Evolutionary conservation across 1,284 basidiomycete genomes (phyloP), one percentile per base, ranked within the genome.

Genomic region (Termitomyces sp.): DNA sequence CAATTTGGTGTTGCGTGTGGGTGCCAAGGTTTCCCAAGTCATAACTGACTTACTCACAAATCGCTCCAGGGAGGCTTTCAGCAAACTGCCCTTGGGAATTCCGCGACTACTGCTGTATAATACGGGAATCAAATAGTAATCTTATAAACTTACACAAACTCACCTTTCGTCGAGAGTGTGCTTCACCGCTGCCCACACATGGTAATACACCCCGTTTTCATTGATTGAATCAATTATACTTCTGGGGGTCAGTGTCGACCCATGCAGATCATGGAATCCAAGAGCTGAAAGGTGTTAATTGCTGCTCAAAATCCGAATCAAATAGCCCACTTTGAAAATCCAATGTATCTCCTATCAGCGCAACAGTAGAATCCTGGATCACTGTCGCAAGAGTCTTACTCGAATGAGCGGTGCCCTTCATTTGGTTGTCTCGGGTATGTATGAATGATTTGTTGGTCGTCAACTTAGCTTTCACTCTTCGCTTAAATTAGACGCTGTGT

Each of bases 121-220:
- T 24, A 13, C 5, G 49, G 16, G 37, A 35, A 24, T 28, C 5
- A 50, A 42, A 41, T n/a, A n/a, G n/a, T 39, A 39, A 41, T 39
- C 6, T 31, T 47, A 14, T 28, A 3, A 26, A 30, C 26, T 28
- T 39, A 31, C 19, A 18, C 10, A 46, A 45, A 53, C 66, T 39
- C 42, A 70, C 73, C 56, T 49, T 37, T 66, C 64, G 40, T 72
- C 69, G 3, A 76, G 54, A 3, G 68, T 68, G 37, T 65, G 64
- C 50, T 69, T 70, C 18, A 66, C 66, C 1, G 77, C 77, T 5
- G 71, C 70, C 75, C 75, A 77, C 3, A 71, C 60, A 46, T 75
- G 73, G 57, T 76, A 78, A 41, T 63, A 66, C 18, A 70, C 61
- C 34, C 68, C 65, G 18, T 61, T 56, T 0, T 46, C 40, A 26